These are phyloP conservation scores for Castanea sativa DNA, from an alignment of 306 rosid genomes.

Conservation along the genomic window DNA sequence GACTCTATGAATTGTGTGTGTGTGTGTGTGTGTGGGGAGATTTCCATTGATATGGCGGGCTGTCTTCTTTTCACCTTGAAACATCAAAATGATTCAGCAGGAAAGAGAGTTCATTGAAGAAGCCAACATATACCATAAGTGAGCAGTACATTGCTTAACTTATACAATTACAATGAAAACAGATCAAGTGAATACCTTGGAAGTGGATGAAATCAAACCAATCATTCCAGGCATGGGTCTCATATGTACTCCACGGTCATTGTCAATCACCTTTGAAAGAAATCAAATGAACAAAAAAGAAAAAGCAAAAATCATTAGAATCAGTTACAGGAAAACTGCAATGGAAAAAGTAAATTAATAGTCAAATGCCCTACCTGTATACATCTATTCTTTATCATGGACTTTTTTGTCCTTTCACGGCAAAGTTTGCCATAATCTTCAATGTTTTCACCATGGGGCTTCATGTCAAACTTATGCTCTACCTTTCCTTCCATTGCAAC, in stretches of 20 bases:
- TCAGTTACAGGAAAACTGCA: slow-evolving; percentile 9
- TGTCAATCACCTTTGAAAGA: slow-evolving; percentile 71
- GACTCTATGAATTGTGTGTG: too few species aligned
- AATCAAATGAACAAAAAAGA: slow-evolving; percentile 24
- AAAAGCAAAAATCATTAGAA: slow-evolving; percentile 14
- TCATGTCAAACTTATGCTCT: slow-evolving; percentile 97
- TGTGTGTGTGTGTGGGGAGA: too few species aligned
- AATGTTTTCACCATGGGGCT: slow-evolving; percentile 85
- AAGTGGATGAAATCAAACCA: slow-evolving; percentile 74
- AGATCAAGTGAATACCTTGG: slow-evolving; percentile 61
- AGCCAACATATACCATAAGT: background rate
- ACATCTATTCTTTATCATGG: slow-evolving; percentile 82
- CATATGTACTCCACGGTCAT: slow-evolving; percentile 91
- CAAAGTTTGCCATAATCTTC: slow-evolving; percentile 90
- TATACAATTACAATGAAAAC: background rate
- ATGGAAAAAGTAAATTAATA: slow-evolving; percentile 2
- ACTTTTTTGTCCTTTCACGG: slow-evolving; percentile 90
- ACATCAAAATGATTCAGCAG: background rate
- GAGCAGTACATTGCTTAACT: slow-evolving; percentile 4
- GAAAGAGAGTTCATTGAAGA: background rate
- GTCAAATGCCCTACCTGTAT: slow-evolving; percentile 62
- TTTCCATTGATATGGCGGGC: background rate
- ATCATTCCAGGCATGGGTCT: slow-evolving; percentile 99
- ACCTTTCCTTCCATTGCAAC: slow-evolving; percentile 91
- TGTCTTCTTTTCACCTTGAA: background rate